Base-by-base conservation (phyloP, 2,329 filamentous ascomycete genomes). In the Monosporascus sp. region DNA sequence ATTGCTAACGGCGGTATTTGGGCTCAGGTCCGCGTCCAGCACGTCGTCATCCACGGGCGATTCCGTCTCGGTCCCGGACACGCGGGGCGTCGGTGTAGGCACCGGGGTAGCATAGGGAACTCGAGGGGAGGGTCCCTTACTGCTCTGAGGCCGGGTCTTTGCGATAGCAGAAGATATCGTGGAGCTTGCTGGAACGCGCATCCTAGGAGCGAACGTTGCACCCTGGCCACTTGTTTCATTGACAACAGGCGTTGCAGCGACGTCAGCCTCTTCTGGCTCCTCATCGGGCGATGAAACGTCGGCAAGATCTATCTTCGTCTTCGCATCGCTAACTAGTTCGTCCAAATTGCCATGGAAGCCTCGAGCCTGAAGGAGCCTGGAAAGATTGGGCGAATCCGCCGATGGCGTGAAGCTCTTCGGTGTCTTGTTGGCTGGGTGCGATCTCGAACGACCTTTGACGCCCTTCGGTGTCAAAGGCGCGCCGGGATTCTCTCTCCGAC, bases 1-100 rank as follows among this genome's bases (percentile, higher is more conserved):
- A 68, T 90, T 90, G 67, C 86, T 88, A 49, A 85, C 77, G 45
- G 85, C 71, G 0, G 85, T 87, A 61, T 84, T 83, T 5, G 87
- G 87, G 62, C 85, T 89, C 53, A 89, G 70, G 51, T 88, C 83
- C 47, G 77, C 75, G 51, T 84, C 81, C 65, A 83, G 75, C 52
- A 83, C 79, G 46, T 76, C 71, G 51, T 78, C 78, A 57, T 78
- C 79, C 39, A 76, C 63, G 44, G 54, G 49, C 48, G 62, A 56
- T 42, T 61, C 61, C 18, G 61, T 46, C 31, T 62, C 57, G 18
- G 60, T 45, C 39, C 55, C 27, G 50, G 59, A 42, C 55, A 61
- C 14, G 45, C 68, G 69, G 9, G 70, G 53, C 17, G 58, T 53
- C 27, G 67, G 71, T 57, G 60, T 73, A 59, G 62, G 70, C 65